These are phyloP conservation scores for Fusarium foetens DNA, from an alignment of 2,329 filamentous ascomycete species.

Conservation along the genomic window DNA sequence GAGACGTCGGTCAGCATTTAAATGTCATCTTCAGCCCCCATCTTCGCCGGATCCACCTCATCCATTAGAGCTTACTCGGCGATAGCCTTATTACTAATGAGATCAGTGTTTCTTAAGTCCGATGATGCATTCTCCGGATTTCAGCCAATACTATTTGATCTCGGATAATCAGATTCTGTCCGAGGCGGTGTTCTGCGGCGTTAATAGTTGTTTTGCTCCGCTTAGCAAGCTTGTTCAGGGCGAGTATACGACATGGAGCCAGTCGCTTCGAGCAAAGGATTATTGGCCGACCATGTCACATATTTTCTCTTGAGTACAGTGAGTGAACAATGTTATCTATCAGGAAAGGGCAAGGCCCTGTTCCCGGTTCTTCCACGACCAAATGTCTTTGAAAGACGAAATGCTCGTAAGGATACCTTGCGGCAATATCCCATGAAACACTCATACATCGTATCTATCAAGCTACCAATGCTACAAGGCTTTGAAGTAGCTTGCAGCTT, in stretches of 20 bases:
- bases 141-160: neutral
- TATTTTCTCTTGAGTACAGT: fast-evolving
- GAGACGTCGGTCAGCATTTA: neutral
- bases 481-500: fast-evolving
- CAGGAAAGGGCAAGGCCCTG: fast-evolving
- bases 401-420: neutral
- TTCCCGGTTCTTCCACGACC: fast-evolving
- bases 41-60: neutral
- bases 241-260: no score
- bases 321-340: fast-evolving
- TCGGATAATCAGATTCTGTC: neutral
- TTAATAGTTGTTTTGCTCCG: neutral
- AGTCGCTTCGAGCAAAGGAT: no score
- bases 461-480: neutral
- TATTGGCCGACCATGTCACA: no score
- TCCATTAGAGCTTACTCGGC: neutral
- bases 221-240: neutral
- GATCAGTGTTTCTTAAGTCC: neutral
- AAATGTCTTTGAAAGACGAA: fast-evolving
- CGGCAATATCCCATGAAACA: neutral
- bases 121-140: neutral
- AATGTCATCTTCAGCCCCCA: neutral
- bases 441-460: neutral
- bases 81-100: neutral
- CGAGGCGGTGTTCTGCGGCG: no score